Percentiles rank a stretch among this genome's conserved stretches.
Evolutionary conservation across 306 rosid genomes (phyloP).

Genomic region (Vicia faba): DNA sequence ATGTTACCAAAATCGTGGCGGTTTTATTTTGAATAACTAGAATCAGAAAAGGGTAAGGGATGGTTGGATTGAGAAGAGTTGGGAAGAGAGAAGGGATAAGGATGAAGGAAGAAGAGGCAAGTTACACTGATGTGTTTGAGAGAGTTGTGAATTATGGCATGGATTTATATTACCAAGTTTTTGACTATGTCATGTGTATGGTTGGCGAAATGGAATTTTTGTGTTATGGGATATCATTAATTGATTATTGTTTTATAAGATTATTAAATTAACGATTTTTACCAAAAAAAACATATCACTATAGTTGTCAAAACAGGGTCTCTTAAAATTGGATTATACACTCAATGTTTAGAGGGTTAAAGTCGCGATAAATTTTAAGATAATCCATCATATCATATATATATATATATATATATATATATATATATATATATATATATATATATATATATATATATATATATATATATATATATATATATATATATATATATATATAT

Average conservation of each 20-base stretch:
- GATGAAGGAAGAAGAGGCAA: constrained; percentile 3
- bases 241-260: neutral
- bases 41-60: neutral
- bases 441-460: too few species aligned
- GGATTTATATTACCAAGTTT: neutral
- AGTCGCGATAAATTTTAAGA: too few species aligned
- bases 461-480: too few species aligned
- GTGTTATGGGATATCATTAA: neutral
- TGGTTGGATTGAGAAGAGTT: neutral
- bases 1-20: neutral
- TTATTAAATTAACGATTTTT: neutral
- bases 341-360: too few species aligned
- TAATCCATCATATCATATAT: too few species aligned
- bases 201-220: neutral
- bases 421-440: too few species aligned
- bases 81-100: neutral
- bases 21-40: neutral
- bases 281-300: neutral
- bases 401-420: too few species aligned
- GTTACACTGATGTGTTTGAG: neutral
- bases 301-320: too few species aligned
- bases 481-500: too few species aligned
- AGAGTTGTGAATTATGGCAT: constrained; percentile 9
- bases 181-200: neutral
- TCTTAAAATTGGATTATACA: too few species aligned